Evolutionary conservation across 169 alveolate species (phyloP).

Genomic region (Plasmodium reichenowi): DNA sequence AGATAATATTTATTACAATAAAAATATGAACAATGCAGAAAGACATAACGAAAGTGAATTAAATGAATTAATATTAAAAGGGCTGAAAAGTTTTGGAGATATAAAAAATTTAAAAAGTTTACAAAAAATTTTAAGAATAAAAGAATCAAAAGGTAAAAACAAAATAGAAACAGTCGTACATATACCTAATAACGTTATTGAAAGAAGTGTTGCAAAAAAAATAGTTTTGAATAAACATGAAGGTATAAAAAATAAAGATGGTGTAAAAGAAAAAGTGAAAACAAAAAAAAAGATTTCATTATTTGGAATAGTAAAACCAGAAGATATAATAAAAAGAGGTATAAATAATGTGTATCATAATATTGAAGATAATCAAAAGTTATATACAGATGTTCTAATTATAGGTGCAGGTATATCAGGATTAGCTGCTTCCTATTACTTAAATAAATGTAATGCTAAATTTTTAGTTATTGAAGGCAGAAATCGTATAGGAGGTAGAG

Average conservation of each 20-base stretch:
- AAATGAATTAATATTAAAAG: no score
- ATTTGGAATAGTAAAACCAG: constrained; percentile 73
- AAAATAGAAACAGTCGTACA: background rate
- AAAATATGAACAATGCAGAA: no score
- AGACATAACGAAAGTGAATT: no score
- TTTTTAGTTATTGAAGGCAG: constrained; percentile 82
- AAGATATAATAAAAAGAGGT: constrained; percentile 56
- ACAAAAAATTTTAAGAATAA: no score
- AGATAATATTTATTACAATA: no score
- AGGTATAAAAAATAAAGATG: background rate
- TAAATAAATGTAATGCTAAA: constrained; percentile 77
- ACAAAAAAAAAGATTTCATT: constrained; percentile 33
- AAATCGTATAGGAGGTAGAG: constrained; percentile 86
- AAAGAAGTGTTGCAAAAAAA: constrained; percentile 2
- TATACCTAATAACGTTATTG: constrained; percentile 42
- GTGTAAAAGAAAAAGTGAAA: background rate
- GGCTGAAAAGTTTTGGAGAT: no score
- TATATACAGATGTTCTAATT: constrained; percentile 80
- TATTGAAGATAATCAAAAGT: constrained; percentile 30
- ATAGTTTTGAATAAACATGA: constrained; percentile 18
- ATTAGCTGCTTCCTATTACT: constrained; percentile 83
- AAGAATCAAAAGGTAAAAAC: no score
- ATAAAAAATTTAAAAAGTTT: no score
- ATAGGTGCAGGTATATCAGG: constrained; percentile 87
- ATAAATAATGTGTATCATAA: constrained; percentile 12